Base-by-base conservation (phyloP, 306 rosid species). In the Hylodesmum podocarpum region DNA sequence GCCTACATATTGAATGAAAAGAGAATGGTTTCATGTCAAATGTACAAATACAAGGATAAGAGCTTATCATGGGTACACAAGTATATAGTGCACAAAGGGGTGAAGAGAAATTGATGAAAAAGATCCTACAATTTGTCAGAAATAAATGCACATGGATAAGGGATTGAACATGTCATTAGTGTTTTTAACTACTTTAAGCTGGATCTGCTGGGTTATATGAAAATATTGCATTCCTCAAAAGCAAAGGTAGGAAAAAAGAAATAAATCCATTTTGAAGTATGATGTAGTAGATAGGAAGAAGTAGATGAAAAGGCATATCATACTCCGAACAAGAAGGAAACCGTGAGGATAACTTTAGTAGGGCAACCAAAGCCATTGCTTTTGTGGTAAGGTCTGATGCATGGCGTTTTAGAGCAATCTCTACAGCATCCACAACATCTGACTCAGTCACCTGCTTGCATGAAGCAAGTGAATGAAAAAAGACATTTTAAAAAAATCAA, bases 291-390 rank as follows among this genome's bases (percentile, higher is more conserved):
- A 62, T 33, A 62, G 1, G 21, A n/a, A 62, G 1, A 62, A 62
- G 5, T 8, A 62, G 16, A 62, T 62, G n/a, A 62, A 62, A 36
- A 62, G 5, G 28, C 15, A 33, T 16, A 34, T 31, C 66, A 31
- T 62, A 62, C 69, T 63, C 69, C 2, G 47, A 63, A 63, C 47
- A 36, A 1, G 69, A 63, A 63, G 69, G 69, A 19, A 63, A 34
- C 8, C 69, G 49, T 36, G 47, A 18, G 36, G 69, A 63, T 16
- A 63, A 18, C 47, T 63, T 63, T 21, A 63, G 36, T 10, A 63
- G 69, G 29, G 69, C 29, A 36, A 63, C 69, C 29, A 63, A 63
- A 63, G 69, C 4, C 47, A 63, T 63, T 18, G 69, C 47, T 36
- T 63, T 63, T 4, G 69, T 63, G 47, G 69, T 63, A 63, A 4